These are phyloP conservation scores for Ceraceosorus bombacis DNA, from an alignment of 1,284 basidiomycete species.

Conservation along the genomic window DNA sequence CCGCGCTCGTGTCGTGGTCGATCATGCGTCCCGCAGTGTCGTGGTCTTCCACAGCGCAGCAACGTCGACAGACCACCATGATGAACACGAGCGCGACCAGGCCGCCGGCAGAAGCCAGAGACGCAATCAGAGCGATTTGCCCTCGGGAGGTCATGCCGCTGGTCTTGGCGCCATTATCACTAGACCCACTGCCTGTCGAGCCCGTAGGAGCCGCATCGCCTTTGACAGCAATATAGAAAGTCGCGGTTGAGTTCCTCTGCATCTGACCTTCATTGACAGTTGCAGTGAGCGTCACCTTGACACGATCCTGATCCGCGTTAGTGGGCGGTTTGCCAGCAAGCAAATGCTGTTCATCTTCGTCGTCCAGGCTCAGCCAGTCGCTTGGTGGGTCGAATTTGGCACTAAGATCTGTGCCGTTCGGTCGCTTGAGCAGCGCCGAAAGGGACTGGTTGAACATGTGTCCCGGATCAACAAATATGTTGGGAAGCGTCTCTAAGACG, in stretches of 20 bases:
- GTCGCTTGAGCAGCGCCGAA: background rate
- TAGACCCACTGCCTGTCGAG: background rate
- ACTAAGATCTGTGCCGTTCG: background rate
- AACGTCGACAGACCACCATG: slow-evolving; percentile 31
- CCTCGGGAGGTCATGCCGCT: slow-evolving; percentile 3
- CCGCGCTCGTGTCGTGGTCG: slow-evolving; percentile 12
- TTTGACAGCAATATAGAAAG: slow-evolving; percentile 13
- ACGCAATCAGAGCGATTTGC: slow-evolving; percentile 28
- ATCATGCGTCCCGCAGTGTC: slow-evolving; percentile 16
- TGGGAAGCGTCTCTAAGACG: slow-evolving; percentile 56
- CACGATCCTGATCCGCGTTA: slow-evolving; percentile 2
- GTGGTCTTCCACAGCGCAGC: slow-evolving; percentile 28
- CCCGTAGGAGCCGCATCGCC: slow-evolving; percentile 4
- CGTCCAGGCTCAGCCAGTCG: slow-evolving; percentile 7
- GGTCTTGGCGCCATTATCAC: slow-evolving; percentile 1
- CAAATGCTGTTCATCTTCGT: background rate
- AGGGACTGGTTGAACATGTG: slow-evolving; percentile 19
- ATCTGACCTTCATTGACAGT: background rate
- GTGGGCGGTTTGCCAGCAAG: slow-evolving; percentile 11
- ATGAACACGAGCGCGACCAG: slow-evolving; percentile 26
- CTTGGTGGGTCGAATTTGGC: slow-evolving; percentile 6
- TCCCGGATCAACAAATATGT: slow-evolving; percentile 20
- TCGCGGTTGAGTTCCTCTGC: background rate
- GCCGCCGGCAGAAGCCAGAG: slow-evolving; percentile 29
- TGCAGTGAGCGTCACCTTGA: slow-evolving; percentile 10